Evolutionary conservation across 208 protist genomes (phyloP), one percentile per base, ranked within the genome.

Genomic region (Wallacemonas sp.): DNA sequence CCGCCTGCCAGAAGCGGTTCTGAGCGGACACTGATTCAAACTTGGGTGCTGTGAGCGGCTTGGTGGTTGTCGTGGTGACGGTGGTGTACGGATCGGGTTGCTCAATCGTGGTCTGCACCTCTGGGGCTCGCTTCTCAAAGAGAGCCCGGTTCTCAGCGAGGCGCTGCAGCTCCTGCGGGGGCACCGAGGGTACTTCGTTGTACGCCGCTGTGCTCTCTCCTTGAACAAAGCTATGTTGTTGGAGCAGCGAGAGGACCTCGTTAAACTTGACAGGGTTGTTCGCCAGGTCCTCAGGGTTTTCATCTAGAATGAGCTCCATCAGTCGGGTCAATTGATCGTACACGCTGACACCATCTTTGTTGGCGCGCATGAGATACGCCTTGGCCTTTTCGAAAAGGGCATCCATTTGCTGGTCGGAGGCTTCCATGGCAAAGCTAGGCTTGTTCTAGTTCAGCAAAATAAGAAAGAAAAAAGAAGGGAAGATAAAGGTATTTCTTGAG

Each of bases 241-340:
- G 86, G 46, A 95, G 70, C 45, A 88, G 75, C 27, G 77, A 80
- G 47, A 91, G 77, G 24, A 95, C 71, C 11, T 93, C 88, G 58
- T 85, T 78, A 53, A 97, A 85, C 34, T 77, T 81, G 26, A 77
- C 72, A 8, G 86, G 84, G 68, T 97, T 77, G 36, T 81, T 66
- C 2, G 79, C 75, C 49, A 95, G 72, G 64, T 92, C 80, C 21
- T 87, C 70, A 6, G 84, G 75, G 44, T 96, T 77, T 45, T 91
- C 84, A 26, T 96, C 89, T 4, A 96, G 74, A 19, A 95, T 63
- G 22, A 83, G 22, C 68, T 92, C 81, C 81, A 97, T 92, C 44
- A 97, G 63, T 0, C 90, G 79, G 14, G 83, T 80, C 26, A 97
- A 84, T 63, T 97, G 93, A 46, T 97, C 93, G 74, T 97, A 97